phyloP scores from a whole-genome alignment of 257 asterid genomes.

The Solanum sejunctum region DNA sequence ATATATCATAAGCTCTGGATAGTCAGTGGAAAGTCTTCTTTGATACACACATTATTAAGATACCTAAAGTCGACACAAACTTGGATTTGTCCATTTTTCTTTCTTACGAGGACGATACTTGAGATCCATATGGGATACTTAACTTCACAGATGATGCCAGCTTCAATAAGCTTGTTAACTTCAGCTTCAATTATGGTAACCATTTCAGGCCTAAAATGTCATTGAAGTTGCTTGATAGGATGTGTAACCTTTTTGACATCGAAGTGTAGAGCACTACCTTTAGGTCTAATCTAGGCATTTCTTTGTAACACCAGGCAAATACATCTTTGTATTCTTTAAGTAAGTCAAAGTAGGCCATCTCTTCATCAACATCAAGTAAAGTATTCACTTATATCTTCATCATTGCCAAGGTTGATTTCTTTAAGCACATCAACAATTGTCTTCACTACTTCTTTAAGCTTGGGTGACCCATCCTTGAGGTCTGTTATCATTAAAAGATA shows the following conservation, averaged over 20 bases:
- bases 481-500: too few relatives aligned
- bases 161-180: not conserved
- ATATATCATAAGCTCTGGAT: too few relatives aligned
- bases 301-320: not conserved
- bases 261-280: not conserved
- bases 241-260: not conserved
- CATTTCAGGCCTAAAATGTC: not conserved
- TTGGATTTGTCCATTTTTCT: too few relatives aligned
- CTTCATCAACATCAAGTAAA: not conserved
- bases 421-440: not conserved
- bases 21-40: too few relatives aligned
- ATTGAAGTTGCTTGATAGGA: not conserved
- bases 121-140: too few relatives aligned
- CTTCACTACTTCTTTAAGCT: not conserved
- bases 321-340: not conserved
- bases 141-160: too few relatives aligned
- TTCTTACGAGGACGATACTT: too few relatives aligned
- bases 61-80: too few relatives aligned
- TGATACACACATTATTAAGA: too few relatives aligned
- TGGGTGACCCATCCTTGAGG: rapidly evolving
- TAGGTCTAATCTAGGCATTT: not conserved
- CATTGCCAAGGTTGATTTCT: not conserved
- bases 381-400: not conserved
- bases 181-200: not conserved
- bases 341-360: not conserved